phyloP scores from a whole-genome alignment of 2,329 filamentous ascomycete genomes.

The Colletotrichum karsti region DNA sequence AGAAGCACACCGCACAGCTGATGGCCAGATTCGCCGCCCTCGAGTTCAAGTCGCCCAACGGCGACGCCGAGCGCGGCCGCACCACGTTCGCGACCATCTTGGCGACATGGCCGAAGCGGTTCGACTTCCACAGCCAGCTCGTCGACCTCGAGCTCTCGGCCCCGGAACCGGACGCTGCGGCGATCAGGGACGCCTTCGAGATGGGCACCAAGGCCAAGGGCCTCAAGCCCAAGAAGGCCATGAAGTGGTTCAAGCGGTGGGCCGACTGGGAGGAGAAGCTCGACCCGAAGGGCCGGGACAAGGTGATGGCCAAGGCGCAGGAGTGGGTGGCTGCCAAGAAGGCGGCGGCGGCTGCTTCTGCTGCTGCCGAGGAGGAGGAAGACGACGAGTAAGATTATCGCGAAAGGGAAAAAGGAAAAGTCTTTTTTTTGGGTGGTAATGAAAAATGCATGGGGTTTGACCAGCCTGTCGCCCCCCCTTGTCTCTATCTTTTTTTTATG shows the following conservation, averaged over 20 bases:
- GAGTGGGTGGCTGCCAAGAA: conserved; percentile 71
- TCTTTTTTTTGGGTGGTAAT: conserved; percentile 20
- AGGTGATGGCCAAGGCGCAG: conserved; percentile 75
- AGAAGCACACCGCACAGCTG: conserved; percentile 70
- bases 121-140: conserved; percentile 93
- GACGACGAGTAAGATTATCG: conserved; percentile 38
- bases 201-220: conserved; percentile 74
- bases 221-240: conserved; percentile 83
- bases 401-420: conserved; percentile 9
- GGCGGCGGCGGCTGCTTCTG: conserved; percentile 47
- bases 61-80: conserved; percentile 88
- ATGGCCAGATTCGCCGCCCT: conserved; percentile 90
- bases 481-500: conserved; percentile 8
- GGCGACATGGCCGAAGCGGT: conserved; percentile 84
- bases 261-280: conserved; percentile 80
- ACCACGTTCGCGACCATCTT: conserved; percentile 94
- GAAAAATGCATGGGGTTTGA: conserved; percentile 15
- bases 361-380: conserved; percentile 45
- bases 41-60: conserved; percentile 85
- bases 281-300: conserved; percentile 66
- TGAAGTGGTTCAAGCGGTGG: conserved; percentile 93
- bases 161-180: conserved; percentile 61
- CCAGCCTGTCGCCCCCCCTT: not conserved
- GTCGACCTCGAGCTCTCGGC: conserved; percentile 82
- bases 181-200: conserved; percentile 82